Evolutionary conservation across 441 rosid species (phyloP), one percentile per base, ranked within the genome.

Genomic region (Brassica hybrid): DNA sequence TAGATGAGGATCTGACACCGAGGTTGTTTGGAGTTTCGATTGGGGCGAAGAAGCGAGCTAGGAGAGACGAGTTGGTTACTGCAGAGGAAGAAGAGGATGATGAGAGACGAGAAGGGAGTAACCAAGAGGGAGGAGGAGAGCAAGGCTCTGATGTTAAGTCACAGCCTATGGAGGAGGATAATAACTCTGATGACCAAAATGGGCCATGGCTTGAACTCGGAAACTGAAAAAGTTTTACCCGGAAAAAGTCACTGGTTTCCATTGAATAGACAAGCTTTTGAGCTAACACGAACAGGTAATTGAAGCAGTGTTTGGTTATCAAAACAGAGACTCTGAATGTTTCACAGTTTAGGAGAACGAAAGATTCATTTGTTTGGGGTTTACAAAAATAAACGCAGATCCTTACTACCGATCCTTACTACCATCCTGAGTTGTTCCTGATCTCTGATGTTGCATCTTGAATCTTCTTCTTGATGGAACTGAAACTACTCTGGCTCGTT

Each of bases 361-460:
- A 17, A 54, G 69, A 62, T 74, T 27, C 65, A 43, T 25, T 34
- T 16, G 6, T 11, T 72, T 19, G 12, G 21, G 69, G 50, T 4
- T 2, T 36, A 13, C 54, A 25, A 17, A 17, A 48, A 17, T 52
- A 30, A 73, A 13, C 34, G 60, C 56, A 60, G 65, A 54, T 61
- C 57, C 75, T 67, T 21, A 70, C 79, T 67, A 74, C 87, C 80
- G 65, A 54, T 61, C 57, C 75, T 67, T 21, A 70, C 79, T 67
- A 74, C 87, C 80, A 89, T 89, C 96, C 87, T 61, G 86, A 86
- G 61, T 82, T 82, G 71, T 84, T 89, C 84, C 95, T 85, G 54
- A 91, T 85, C 52, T 89, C 98, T 14, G 94, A 84, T 50, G 94
- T 92, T 67, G 97, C 97, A 71, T 84, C 96, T 79, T 96, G 97